Percentiles rank a stretch among this genome's conserved stretches.
Evolutionary conservation across 1,284 basidiomycete species (phyloP).

Genomic region (Puccinia polysora): DNA sequence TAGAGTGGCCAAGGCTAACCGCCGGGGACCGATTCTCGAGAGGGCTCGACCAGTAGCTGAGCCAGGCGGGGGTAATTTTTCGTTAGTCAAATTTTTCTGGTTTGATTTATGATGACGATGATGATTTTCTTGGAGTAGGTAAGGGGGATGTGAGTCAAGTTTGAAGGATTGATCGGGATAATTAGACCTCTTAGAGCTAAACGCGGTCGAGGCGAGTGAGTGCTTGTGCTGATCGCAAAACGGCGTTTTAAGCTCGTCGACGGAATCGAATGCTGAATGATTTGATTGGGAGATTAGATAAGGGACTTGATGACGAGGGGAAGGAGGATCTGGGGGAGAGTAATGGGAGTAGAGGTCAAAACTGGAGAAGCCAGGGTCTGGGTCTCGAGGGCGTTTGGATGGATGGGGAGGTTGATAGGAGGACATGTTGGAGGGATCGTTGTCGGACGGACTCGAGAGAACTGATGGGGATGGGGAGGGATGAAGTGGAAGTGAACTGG

Average conservation of each 20-base stretch:
- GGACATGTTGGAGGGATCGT: constrained; percentile 3
- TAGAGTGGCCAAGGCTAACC: constrained; percentile 5
- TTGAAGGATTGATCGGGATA: constrained; percentile 3
- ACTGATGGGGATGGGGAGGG: constrained; percentile 42
- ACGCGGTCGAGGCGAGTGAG: background rate
- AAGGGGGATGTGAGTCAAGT: background rate
- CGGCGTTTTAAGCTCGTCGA: constrained; percentile 11
- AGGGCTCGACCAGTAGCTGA: background rate
- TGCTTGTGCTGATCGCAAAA: background rate
- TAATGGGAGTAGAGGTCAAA: background rate
- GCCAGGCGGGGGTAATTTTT: background rate
- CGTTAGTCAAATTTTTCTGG: background rate
- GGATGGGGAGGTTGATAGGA: background rate
- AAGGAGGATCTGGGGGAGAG: constrained; percentile 1
- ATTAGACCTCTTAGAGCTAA: background rate
- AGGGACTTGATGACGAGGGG: background rate
- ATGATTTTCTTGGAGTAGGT: too few relatives aligned
- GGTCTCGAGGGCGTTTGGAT: background rate
- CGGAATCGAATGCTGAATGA: background rate
- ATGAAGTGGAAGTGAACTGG: background rate
- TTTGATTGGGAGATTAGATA: background rate
- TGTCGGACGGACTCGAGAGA: background rate
- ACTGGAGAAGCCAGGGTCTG: too few relatives aligned
- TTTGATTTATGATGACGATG: too few relatives aligned
- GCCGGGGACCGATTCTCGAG: constrained; percentile 17